A percentile compares a stretch with the other conserved stretches of the same genome.
These are phyloP conservation scores for Avena eriantha DNA, from an alignment of 176 grass and related monocot genomes.

Conservation along the genomic window DNA sequence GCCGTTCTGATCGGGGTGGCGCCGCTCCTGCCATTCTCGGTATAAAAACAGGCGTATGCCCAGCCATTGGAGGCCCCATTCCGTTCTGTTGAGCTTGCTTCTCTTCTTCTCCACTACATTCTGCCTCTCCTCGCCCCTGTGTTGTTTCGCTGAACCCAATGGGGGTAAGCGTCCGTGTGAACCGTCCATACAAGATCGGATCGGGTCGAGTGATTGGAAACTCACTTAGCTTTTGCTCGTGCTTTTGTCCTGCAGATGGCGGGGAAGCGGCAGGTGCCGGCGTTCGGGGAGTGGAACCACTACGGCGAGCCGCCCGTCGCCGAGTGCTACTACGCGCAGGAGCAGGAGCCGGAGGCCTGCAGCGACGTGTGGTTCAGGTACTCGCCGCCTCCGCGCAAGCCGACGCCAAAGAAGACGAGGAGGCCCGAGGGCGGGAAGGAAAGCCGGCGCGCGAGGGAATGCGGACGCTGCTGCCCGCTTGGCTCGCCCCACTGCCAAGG, in stretches of 20 bases:
- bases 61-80: neutral
- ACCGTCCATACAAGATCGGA: neutral
- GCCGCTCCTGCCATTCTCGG: too few relatives aligned
- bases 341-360: slow-evolving; percentile 39
- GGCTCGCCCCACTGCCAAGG: neutral
- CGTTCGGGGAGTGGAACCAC: slow-evolving; percentile 55
- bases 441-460: neutral
- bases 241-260: neutral
- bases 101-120: neutral
- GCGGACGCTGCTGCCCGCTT: neutral
- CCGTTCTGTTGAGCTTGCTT: neutral
- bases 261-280: slow-evolving; percentile 39
- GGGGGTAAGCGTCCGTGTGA: neutral
- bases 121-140: neutral
- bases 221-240: neutral
- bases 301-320: neutral
- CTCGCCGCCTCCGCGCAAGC: slow-evolving; percentile 24
- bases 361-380: slow-evolving; percentile 47
- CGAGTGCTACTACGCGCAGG: neutral
- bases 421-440: neutral
- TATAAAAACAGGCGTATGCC: neutral
- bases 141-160: neutral
- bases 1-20: neutral
- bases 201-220: too few relatives aligned
- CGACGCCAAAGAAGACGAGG: slow-evolving; percentile 26